A percentile compares a stretch with the other conserved stretches of the same genome.
phyloP scores from a whole-genome alignment of 2,329 filamentous ascomycete species.

The Stagonosporopsis chrysanthemi region DNA sequence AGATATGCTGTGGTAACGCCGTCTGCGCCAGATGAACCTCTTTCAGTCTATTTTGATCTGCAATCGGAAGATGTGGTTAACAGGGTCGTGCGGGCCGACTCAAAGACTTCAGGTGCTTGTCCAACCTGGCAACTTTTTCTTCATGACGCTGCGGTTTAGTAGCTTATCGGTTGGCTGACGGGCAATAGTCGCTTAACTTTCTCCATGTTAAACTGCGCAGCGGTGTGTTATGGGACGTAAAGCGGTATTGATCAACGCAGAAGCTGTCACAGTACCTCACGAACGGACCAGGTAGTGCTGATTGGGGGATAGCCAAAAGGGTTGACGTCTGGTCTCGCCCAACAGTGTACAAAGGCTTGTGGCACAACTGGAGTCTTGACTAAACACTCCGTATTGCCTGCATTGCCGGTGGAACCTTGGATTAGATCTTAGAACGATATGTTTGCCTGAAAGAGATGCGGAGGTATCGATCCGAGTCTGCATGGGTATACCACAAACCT shows the following conservation, averaged over 20 bases:
- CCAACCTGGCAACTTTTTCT: neutral
- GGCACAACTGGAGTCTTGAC: neutral
- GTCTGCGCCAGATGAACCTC: neutral
- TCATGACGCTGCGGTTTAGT: constrained; percentile 1
- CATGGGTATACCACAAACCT: too few species aligned
- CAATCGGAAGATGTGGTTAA: neutral
- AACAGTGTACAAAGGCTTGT: too few species aligned
- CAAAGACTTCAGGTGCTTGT: neutral
- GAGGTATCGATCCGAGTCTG: too few species aligned
- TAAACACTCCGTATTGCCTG: too few species aligned
- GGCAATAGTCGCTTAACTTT: neutral
- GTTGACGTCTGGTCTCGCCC: too few species aligned
- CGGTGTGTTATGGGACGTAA: neutral
- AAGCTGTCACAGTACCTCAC: too few species aligned
- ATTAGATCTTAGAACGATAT: too few species aligned
- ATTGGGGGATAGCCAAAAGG: too few species aligned
- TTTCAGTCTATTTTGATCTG: neutral
- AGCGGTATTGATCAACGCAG: neutral
- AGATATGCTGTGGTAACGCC: neutral
- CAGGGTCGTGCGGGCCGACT: constrained; percentile 4
- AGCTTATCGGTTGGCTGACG: neutral
- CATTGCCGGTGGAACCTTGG: too few species aligned
- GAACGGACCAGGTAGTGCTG: too few species aligned
- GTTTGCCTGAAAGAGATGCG: too few species aligned
- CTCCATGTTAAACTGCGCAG: neutral